Conservation (phyloP, 176 grass and related monocot species). For the Zea luxurians region DNA sequence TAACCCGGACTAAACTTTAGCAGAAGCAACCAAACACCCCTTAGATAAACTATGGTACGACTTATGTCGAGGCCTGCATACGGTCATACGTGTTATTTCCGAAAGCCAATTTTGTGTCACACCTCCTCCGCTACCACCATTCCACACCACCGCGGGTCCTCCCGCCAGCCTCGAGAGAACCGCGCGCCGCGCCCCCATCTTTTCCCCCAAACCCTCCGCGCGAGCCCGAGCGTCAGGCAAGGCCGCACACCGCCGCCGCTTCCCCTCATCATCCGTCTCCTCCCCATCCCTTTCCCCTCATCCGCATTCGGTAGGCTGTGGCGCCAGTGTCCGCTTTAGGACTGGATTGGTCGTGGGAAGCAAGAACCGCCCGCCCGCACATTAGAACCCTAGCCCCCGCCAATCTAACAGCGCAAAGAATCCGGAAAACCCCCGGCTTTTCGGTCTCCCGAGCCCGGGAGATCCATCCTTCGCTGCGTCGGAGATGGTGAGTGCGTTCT, state of each 20-base stretch:
- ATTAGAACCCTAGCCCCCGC: constrained; percentile 19
- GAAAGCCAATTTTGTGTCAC: too few species aligned
- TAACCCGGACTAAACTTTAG: too few species aligned
- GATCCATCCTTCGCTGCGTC: constrained; percentile 1
- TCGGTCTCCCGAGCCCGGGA: neutral
- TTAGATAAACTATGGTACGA: too few species aligned
- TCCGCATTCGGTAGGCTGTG: neutral
- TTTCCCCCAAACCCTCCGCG: constrained; percentile 29
- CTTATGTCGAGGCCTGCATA: too few species aligned
- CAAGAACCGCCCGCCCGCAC: neutral
- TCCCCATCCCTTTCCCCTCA: neutral
- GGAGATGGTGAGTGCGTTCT: constrained; percentile 50
- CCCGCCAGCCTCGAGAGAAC: neutral
- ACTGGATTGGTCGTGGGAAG: neutral
- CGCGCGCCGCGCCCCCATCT: neutral
- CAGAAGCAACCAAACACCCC: too few species aligned
- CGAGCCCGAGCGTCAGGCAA: too few species aligned
- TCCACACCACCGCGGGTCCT: neutral
- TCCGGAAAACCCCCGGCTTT: neutral
- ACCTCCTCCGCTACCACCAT: neutral
- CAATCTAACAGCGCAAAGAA: neutral
- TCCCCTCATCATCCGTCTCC: neutral
- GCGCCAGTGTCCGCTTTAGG: neutral
- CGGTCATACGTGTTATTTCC: too few species aligned
- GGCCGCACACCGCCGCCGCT: neutral